Evolutionary conservation across 306 rosid species (phyloP), one percentile per base, ranked within the genome.

Genomic region (Malus domestica): DNA sequence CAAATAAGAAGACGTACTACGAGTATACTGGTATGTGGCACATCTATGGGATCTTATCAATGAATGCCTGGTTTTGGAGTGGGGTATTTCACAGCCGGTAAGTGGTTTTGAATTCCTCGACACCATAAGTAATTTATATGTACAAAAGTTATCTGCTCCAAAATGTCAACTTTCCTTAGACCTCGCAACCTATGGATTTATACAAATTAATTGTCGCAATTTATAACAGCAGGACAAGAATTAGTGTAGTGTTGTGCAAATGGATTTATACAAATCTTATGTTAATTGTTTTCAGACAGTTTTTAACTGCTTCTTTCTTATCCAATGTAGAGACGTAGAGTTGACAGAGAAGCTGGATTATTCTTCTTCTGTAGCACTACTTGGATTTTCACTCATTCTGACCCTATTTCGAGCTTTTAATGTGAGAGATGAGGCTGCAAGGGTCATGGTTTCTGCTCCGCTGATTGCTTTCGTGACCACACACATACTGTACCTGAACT

Each of bases 11-110:
- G 82, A 83, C 96, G 20, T 87, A 87, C 79, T 95, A 95, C 55
- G 97, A 90, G 81, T 95, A 79, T 79, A 89, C 99, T 9, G 97
- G 97, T 46, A 44, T 95, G 86, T 95, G 99, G 92, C 99, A 95
- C 80, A 89, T 92, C 73, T 90, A 90, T 81, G 97, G 90, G 73
- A 80, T 90, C 76, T 82, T 95, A 32, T 83, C 97, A 12, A 90
- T 95, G 99, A 95, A 92, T 83, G 75, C 96, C 77, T 92, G 93
- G 90, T 87, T 95, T 72, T 95, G 99, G 99, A 90, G 92, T 81
- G 92, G 93, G 71, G 96, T 89, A 79, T 95, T 87, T 80, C 99
- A 86, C 79, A 89, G 97, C 69, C 88, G 99, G 99, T 92, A 84
- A 89, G 95, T 54, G 59, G 19, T 42, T 62, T n/a, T 22, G 45